A percentile compares a stretch with the other conserved stretches of the same genome.
phyloP scores from a whole-genome alignment of 108 stramenopile species.

The Nitzschia palea region DNA sequence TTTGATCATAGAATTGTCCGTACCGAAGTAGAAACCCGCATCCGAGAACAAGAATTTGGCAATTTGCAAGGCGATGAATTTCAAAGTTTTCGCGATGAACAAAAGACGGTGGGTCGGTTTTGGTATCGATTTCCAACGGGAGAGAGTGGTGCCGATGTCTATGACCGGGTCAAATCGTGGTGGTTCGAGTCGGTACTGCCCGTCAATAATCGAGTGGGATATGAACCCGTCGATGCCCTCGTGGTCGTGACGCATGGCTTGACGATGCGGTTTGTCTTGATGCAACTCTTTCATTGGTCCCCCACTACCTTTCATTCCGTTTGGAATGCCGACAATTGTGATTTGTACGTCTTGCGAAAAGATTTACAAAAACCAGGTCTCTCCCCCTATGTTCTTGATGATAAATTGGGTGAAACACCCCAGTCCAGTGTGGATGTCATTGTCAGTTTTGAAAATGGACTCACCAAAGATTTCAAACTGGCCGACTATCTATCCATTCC shows the following conservation, averaged over 20 bases:
- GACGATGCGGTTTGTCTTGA: slow-evolving; percentile 46
- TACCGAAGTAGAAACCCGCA: slow-evolving; percentile 32
- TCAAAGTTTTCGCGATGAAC: slow-evolving; percentile 28
- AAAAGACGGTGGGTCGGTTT: slow-evolving; percentile 51
- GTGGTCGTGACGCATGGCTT: slow-evolving; percentile 52
- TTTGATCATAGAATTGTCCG: slow-evolving; percentile 33
- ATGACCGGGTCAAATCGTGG: slow-evolving; percentile 49
- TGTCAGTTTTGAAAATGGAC: slow-evolving; percentile 5
- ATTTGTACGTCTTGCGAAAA: slow-evolving; percentile 35
- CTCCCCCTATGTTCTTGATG: slow-evolving; percentile 41
- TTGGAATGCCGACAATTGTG: slow-evolving; percentile 43
- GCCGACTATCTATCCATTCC: slow-evolving; percentile 40
- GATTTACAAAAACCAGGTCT: slow-evolving; percentile 34
- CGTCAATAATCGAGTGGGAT: slow-evolving; percentile 34
- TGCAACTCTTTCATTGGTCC: slow-evolving; percentile 36
- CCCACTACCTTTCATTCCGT: slow-evolving; percentile 44
- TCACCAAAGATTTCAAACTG: slow-evolving; percentile 21
- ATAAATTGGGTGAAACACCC: slow-evolving; percentile 26
- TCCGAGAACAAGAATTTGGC: slow-evolving; percentile 55
- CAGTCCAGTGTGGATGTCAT: slow-evolving; percentile 32
- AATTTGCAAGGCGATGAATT: slow-evolving; percentile 43
- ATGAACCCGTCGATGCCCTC: slow-evolving; percentile 35
- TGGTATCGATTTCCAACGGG: slow-evolving; percentile 59
- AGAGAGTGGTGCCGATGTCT: slow-evolving; percentile 55
- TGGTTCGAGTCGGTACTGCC: slow-evolving; percentile 52